phyloP scores from a whole-genome alignment of 495 filamentous ascomycete species.

The Tuber borchii region DNA sequence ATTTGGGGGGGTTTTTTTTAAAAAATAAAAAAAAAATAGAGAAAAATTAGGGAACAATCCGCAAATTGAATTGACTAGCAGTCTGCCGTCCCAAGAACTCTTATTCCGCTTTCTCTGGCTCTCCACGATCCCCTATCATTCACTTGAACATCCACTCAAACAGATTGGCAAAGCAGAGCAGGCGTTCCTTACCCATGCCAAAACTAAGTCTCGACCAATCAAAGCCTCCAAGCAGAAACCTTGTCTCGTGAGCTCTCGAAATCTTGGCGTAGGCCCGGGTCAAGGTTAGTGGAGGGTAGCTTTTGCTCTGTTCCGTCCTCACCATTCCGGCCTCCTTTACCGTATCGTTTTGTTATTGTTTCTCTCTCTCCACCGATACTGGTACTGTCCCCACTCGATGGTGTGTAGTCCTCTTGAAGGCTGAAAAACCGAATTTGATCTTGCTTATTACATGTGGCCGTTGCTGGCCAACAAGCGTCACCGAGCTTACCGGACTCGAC shows the following conservation, averaged over 20 bases:
- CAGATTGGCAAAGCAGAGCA: neutral
- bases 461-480: neutral
- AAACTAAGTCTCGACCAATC: neutral
- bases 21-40: neutral
- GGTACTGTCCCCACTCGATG: neutral
- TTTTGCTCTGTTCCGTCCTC: neutral
- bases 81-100: neutral
- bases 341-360: conserved; percentile 5
- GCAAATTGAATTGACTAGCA: neutral
- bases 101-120: neutral
- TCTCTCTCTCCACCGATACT: neutral
- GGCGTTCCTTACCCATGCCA: neutral
- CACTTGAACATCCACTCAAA: neutral
- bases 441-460: neutral
- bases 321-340: neutral
- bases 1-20: neutral
- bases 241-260: neutral
- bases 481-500: neutral
- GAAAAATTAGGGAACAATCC: neutral
- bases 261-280: neutral
- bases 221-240: neutral
- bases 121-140: neutral
- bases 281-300: neutral
- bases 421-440: neutral
- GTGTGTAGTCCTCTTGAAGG: neutral